A percentile compares a stretch with the other conserved stretches of the same genome.
Evolutionary conservation across 495 filamentous ascomycete species (phyloP).

Genomic region (Letharia columbiana): DNA sequence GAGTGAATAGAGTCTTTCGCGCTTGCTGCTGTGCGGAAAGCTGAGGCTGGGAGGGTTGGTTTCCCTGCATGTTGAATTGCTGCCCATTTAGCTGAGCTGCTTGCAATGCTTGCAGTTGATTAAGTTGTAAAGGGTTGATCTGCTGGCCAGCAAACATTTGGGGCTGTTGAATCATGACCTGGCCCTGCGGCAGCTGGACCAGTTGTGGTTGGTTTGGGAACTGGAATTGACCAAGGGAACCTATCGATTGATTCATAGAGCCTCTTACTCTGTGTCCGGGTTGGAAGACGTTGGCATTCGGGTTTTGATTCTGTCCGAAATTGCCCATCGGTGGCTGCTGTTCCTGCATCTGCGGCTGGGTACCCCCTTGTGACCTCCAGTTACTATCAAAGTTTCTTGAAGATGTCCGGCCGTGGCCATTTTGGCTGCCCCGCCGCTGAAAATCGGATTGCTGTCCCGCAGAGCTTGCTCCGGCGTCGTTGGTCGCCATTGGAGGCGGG

Average conservation of each 20-base stretch:
- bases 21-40: conserved; percentile 62
- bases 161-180: conserved; percentile 63
- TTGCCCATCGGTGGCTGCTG: conserved; percentile 52
- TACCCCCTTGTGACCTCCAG: conserved; percentile 84
- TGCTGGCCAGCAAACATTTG: conserved; percentile 77
- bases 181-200: conserved; percentile 73
- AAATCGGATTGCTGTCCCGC: conserved; percentile 51
- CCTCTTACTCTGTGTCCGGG: conserved; percentile 79
- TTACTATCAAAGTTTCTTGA: conserved; percentile 97
- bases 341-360: conserved; percentile 44
- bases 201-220: conserved; percentile 88
- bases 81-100: conserved; percentile 76
- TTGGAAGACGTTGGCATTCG: conserved; percentile 61
- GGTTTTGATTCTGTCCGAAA: conserved; percentile 54
- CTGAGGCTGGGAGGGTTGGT: conserved; percentile 66
- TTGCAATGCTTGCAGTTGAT: conserved; percentile 86
- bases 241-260: conserved; percentile 82
- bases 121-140: conserved; percentile 80
- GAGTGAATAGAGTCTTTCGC: conserved; percentile 96
- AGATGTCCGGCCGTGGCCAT: conserved; percentile 63
- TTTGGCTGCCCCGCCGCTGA: conserved; percentile 58
- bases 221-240: conserved; percentile 78
- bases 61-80: conserved; percentile 58
- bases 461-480: conserved; percentile 45
- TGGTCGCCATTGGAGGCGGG: conserved; percentile 46